Percentiles rank a stretch among this genome's conserved stretches.
These are phyloP conservation scores for Eucalyptus sp. DNA, from an alignment of 345 rosid genomes.

Conservation along the genomic window DNA sequence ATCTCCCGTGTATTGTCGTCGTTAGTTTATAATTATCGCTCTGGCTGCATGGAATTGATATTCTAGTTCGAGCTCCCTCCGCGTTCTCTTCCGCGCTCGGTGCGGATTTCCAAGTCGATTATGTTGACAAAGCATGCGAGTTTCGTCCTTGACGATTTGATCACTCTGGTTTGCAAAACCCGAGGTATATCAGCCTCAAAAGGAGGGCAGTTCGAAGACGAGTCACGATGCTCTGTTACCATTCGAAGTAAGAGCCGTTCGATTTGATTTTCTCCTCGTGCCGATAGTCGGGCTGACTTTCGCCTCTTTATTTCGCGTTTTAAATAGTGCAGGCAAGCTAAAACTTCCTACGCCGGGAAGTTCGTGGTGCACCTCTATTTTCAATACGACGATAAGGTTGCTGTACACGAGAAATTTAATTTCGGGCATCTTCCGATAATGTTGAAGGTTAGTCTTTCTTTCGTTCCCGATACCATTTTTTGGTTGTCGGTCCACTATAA, in stretches of 20 bases:
- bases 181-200: conserved; percentile 37
- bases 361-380: conserved; percentile 52
- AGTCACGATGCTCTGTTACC: conserved; percentile 40
- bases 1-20: not conserved
- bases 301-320: not conserved
- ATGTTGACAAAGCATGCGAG: not conserved
- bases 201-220: conserved; percentile 30
- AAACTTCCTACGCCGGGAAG: conserved; percentile 64
- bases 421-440: conserved; percentile 85
- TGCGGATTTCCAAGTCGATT: not conserved
- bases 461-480: not conserved
- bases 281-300: not conserved
- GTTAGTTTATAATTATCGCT: not conserved
- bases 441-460: conserved; percentile 52
- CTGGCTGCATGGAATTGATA: not conserved
- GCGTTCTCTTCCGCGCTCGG: not conserved
- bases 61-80: not conserved
- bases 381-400: conserved; percentile 25
- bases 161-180: conserved; percentile 61
- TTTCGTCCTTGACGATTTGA: conserved; percentile 35
- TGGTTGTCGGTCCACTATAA: not conserved
- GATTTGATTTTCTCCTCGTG: not conserved
- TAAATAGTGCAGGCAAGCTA: conserved; percentile 81
- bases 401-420: conserved; percentile 43
- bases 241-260: conserved; percentile 38